Percentiles rank a stretch among this genome's conserved stretches.
phyloP scores from a whole-genome alignment of 2,329 filamentous ascomycete genomes.

The Colletotrichum siamense region DNA sequence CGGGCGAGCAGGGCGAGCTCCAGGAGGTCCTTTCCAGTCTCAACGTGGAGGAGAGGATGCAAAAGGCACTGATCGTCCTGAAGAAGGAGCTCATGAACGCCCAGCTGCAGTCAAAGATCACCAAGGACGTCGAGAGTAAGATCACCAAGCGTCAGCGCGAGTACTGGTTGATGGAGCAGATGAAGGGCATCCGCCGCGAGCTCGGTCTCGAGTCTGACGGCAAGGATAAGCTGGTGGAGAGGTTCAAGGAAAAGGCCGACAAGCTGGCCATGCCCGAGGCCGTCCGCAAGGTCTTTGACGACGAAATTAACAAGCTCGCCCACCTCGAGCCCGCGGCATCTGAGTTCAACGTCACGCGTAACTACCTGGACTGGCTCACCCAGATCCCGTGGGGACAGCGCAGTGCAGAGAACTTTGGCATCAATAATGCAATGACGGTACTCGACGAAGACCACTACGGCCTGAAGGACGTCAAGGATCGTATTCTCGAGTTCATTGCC shows the following conservation, averaged over 20 bases:
- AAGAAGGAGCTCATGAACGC: slow-evolving; percentile 99
- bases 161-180: slow-evolving; percentile 99
- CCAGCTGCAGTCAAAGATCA: slow-evolving; percentile 94
- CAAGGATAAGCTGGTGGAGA: slow-evolving; percentile 97
- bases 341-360: slow-evolving; percentile 97
- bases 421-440: slow-evolving; percentile 87
- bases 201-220: slow-evolving; percentile 96
- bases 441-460: slow-evolving; percentile 97
- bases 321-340: slow-evolving; percentile 95
- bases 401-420: slow-evolving; percentile 95
- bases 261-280: slow-evolving; percentile 97
- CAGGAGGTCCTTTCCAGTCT: slow-evolving; percentile 90
- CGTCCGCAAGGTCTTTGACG: slow-evolving; percentile 97
- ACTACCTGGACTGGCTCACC: slow-evolving; percentile 98
- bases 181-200: slow-evolving; percentile 97
- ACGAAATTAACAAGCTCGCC: slow-evolving; percentile 96
- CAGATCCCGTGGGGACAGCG: slow-evolving; percentile 97
- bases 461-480: slow-evolving; percentile 96
- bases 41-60: slow-evolving; percentile 90
- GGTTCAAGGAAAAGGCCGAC: slow-evolving; percentile 92
- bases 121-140: slow-evolving; percentile 96
- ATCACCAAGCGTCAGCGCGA: slow-evolving; percentile 97
- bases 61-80: slow-evolving; percentile 88
- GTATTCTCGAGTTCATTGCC: slow-evolving; percentile 97
- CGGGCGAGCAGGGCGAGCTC: slow-evolving; percentile 87